Evolutionary conservation across 2,329 filamentous ascomycete genomes (phyloP).

Genomic region (Phialophora chinensis): DNA sequence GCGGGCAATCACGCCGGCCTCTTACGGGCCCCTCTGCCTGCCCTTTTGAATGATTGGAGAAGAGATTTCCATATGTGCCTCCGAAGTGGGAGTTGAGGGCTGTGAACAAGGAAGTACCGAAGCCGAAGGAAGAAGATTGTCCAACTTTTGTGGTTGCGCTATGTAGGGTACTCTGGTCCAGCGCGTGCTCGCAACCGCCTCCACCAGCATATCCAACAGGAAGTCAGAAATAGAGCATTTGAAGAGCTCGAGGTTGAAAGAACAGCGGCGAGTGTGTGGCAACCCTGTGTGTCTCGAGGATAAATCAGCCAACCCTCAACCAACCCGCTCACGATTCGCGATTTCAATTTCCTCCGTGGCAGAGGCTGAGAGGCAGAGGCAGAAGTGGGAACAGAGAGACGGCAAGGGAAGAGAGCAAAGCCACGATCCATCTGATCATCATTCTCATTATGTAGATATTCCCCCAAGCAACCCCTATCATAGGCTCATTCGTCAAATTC

Average conservation of each 20-base stretch:
- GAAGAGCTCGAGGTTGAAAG: neutral
- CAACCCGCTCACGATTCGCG: neutral
- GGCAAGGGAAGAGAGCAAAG: neutral
- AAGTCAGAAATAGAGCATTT: neutral
- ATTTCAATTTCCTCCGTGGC: neutral
- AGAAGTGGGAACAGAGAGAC: neutral
- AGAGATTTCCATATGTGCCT: neutral
- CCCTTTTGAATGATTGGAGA: neutral
- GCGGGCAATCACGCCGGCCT: neutral
- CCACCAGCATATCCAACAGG: neutral
- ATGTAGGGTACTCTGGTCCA: neutral
- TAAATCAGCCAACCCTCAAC: neutral
- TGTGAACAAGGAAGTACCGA: neutral
- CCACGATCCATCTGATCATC: neutral
- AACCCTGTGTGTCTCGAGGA: neutral
- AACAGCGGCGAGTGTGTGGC: neutral
- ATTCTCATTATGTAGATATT: neutral
- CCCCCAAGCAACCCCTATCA: neutral
- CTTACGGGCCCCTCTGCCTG: too few species aligned
- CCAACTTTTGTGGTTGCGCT: neutral
- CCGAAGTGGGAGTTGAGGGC: neutral
- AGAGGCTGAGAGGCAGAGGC: neutral
- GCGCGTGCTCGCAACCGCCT: neutral
- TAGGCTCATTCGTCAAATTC: neutral
- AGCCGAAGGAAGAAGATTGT: neutral